Evolutionary conservation across 2,329 filamentous ascomycete genomes (phyloP), one percentile per base, ranked within the genome.

Genomic region (Domatiomyces globalis): DNA sequence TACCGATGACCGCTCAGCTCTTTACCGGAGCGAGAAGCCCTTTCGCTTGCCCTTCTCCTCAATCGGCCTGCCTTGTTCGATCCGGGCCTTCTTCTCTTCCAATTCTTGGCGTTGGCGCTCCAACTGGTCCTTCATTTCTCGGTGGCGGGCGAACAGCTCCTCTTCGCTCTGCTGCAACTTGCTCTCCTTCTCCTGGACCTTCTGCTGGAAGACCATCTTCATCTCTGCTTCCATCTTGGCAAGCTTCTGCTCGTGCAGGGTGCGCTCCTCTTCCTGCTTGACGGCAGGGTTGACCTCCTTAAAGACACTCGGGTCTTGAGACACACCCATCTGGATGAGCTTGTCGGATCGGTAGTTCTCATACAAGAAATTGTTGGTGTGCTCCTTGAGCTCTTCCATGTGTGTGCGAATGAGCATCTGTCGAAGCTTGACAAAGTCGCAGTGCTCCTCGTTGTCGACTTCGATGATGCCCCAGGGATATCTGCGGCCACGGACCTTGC

Each of bases 121-220:
- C 64, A 98, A 81, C 71, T 96, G 90, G 68, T 98, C 92, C 79
- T 96, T 98, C 92, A 98, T 98, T 77, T 98, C 92, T 68, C 90
- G 84, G 76, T 98, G 92, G 63, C 92, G 85, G 60, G 92, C 89
- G 67, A 96, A 96, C 53, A 98, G 76, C 77, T 98, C 92, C 71
- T 98, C 92, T 72, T 98, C 92, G 77, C 88, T 95, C 75, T 96
- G 92, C 76, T 94, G 94, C 69, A 98, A 77, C 75, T 98, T 98
- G 80, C 87, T 95, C 75, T 98, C 92, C 78, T 98, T 98, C 73
- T 98, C 92, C 60, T 87, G 83, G 29, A 98, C 92, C 84, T 98
- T 98, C 71, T 98, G 92, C 71, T 96, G 92, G 87, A 98, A 98
- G 62, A 98, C 92, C 87, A 95, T 95, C 87, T 98, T 98, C 92